Evolutionary conservation across 495 filamentous ascomycete species (phyloP).

Genomic region (Trichodelitschia bisporula): DNA sequence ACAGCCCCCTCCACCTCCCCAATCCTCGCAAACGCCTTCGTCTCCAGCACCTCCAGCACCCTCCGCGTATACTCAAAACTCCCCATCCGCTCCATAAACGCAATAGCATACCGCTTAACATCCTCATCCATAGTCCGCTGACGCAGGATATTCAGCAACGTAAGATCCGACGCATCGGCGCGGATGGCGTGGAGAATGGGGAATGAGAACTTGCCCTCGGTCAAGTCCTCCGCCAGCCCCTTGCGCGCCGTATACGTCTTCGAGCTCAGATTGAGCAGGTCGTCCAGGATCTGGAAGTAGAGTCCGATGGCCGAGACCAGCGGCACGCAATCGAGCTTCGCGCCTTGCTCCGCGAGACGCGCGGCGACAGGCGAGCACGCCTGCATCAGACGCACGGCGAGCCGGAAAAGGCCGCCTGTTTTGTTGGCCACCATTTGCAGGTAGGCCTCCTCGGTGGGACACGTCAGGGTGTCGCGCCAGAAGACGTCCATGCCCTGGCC

Average conservation of each 20-base stretch:
- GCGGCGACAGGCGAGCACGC: conserved; percentile 41
- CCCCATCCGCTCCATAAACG: conserved; percentile 71
- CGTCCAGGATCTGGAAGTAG: conserved; percentile 90
- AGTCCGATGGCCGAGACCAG: conserved; percentile 80
- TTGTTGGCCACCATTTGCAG: conserved; percentile 98
- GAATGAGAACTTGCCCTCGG: conserved; percentile 95
- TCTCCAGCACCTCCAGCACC: conserved; percentile 39
- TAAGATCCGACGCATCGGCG: conserved; percentile 47
- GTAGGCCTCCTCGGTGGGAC: conserved; percentile 89
- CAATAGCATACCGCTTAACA: conserved; percentile 78
- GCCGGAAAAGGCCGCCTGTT: conserved; percentile 82
- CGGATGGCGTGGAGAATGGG: conserved; percentile 92
- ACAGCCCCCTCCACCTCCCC: conserved; percentile 34
- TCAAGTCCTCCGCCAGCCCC: conserved; percentile 88
- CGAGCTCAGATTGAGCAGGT: conserved; percentile 71
- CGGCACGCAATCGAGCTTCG: conserved; percentile 38
- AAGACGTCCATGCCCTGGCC: conserved; percentile 96
- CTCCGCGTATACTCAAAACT: conserved; percentile 67
- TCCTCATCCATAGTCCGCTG: conserved; percentile 70
- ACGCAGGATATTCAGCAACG: conserved; percentile 75
- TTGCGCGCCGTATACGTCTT: conserved; percentile 64
- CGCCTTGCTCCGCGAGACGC: conserved; percentile 1
- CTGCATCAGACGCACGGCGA: conserved; percentile 93
- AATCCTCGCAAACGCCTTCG: conserved; percentile 38
- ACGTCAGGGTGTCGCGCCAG: conserved; percentile 86